Conservation (phyloP, 257 asterid genomes). For the Solanum corneliomulleri region DNA sequence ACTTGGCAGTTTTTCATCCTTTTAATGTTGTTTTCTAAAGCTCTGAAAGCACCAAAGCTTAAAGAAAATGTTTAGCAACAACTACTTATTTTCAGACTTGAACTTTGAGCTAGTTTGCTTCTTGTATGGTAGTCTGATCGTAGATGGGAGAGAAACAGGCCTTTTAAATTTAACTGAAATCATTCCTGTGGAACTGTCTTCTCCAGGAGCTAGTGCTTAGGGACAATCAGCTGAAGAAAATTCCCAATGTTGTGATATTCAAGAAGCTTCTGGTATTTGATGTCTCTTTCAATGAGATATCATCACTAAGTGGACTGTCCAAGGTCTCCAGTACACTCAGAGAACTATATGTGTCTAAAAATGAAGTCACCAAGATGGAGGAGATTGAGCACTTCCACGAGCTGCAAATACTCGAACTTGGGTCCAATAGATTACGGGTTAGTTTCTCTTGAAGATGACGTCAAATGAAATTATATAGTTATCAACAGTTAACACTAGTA, state of each 20-base stretch:
- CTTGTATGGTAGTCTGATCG: background rate
- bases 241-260: constrained; percentile 81
- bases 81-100: background rate
- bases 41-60: background rate
- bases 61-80: background rate
- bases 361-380: constrained; percentile 79
- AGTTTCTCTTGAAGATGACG: constrained; percentile 3
- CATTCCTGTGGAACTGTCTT: background rate
- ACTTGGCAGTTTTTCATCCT: background rate
- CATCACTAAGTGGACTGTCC: constrained; percentile 59
- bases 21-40: background rate
- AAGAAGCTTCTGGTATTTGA: constrained; percentile 72
- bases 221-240: constrained; percentile 85
- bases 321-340: constrained; percentile 62
- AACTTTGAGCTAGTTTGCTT: background rate
- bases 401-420: constrained; percentile 92
- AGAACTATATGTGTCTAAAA: constrained; percentile 92
- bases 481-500: background rate
- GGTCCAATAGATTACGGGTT: constrained; percentile 88
- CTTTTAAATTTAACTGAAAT: background rate
- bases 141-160: background rate
- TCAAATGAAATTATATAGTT: background rate
- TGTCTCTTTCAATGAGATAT: constrained; percentile 79
- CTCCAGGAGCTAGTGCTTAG: constrained; percentile 78
- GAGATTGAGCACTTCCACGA: constrained; percentile 78